Percentiles rank a stretch among this genome's conserved stretches.
phyloP scores from a whole-genome alignment of 2,329 filamentous ascomycete species.

The Ascochyta lentis region DNA sequence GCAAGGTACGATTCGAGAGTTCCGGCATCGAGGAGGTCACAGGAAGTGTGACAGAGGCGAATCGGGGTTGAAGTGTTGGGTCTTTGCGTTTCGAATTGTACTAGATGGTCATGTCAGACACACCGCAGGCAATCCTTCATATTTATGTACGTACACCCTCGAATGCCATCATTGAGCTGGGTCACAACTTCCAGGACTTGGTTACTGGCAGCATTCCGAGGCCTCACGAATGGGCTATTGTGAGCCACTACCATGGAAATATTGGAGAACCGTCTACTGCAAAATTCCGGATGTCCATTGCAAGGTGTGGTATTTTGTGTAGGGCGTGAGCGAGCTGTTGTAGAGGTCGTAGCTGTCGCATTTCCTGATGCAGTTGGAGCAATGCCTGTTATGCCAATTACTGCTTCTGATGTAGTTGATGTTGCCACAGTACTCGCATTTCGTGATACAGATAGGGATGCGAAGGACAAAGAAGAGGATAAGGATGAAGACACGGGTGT shows the following conservation, averaged over 20 bases:
- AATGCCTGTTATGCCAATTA: conserved; percentile 30
- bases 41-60: conserved; percentile 81
- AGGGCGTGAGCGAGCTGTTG: conserved; percentile 19
- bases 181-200: conserved; percentile 36
- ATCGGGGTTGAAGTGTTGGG: conserved; percentile 64
- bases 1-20: conserved; percentile 76
- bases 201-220: conserved; percentile 44
- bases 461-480: neutral
- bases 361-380: conserved; percentile 19
- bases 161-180: conserved; percentile 46
- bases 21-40: conserved; percentile 81
- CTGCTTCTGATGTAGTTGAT: conserved; percentile 14
- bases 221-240: conserved; percentile 43
- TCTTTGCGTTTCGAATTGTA: conserved; percentile 66
- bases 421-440: conserved; percentile 23
- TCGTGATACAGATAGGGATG: conserved; percentile 14
- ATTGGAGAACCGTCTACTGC: conserved; percentile 43
- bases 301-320: conserved; percentile 40
- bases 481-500: neutral
- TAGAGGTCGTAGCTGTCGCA: conserved; percentile 16
- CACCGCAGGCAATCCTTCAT: neutral
- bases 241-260: conserved; percentile 47
- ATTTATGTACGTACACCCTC: conserved; percentile 37
- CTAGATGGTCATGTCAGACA: conserved; percentile 40
- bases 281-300: conserved; percentile 47